A percentile compares a stretch with the other conserved stretches of the same genome.
Conservation (phyloP, 768 basidiomycete genomes). For the Leccinum longicurvipes region DNA sequence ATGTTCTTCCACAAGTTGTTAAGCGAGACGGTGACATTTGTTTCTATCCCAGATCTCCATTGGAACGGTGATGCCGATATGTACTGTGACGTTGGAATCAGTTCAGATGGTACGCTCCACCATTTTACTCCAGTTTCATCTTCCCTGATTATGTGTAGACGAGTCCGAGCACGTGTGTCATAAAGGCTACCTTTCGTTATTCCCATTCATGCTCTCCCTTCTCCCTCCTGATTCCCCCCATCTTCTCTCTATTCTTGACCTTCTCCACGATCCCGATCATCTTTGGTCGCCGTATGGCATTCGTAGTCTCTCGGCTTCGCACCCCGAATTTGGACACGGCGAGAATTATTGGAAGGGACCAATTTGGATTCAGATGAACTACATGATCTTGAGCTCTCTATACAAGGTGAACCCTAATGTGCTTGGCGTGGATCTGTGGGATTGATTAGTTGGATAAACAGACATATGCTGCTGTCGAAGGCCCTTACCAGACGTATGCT, state of each 20-base stretch:
- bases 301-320: conserved; percentile 82
- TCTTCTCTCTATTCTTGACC: conserved; percentile 75
- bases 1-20: neutral
- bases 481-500: conserved; percentile 78
- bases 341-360: conserved; percentile 99
- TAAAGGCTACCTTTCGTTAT: conserved; percentile 89
- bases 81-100: conserved; percentile 89
- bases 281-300: conserved; percentile 92
- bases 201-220: conserved; percentile 86
- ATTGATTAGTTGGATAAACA: conserved; percentile 29
- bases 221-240: conserved; percentile 75
- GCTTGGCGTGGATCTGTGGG: neutral
- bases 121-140: neutral
- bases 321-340: conserved; percentile 86
- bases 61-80: conserved; percentile 88
- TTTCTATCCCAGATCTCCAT: conserved; percentile 64
- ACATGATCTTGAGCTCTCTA: conserved; percentile 75
- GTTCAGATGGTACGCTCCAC: conserved; percentile 66
- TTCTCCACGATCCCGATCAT: conserved; percentile 75
- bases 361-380: conserved; percentile 98
- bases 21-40: neutral
- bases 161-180: conserved; percentile 91
- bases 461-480: conserved; percentile 74
- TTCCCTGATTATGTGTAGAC: conserved; percentile 45
- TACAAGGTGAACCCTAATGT: conserved; percentile 51